Evolutionary conservation across 208 protist genomes (phyloP), one percentile per base, ranked within the genome.

Genomic region (Leishmania arabica): DNA sequence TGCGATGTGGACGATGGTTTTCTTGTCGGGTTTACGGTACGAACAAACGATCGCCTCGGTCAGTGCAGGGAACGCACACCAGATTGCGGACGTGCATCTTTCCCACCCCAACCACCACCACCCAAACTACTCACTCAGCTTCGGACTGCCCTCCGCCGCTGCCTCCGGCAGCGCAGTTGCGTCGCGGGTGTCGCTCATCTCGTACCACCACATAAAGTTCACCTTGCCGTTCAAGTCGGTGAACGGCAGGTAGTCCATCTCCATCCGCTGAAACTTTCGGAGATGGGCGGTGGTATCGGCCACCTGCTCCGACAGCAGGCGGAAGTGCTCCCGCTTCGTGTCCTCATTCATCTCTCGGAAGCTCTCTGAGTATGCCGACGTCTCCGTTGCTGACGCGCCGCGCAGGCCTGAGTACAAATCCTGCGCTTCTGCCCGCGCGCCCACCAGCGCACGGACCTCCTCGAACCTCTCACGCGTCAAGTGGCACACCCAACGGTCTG

Each of bases 181-280:
- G 13, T 85, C 81, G 65, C 71, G 76, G 15, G 83, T 47, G 74
- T 96, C 92, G 37, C 84, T 88, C 64, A 89, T 93, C 84, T 98
- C 95, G 79, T 98, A 98, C 94, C 95, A 98, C 95, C 95, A 98
- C 95, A 98, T 98, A 79, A 98, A 98, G 80, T 98, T 97, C 17
- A 98, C 95, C 78, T 96, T 97, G 31, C 95, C 95, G 80, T 98
- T 98, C 24, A 97, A 85, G 76, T 98, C 95, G 0, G 95, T 98
- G 85, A 97, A 98, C 45, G 95, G 95, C 58, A 98, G 87, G 83
- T 98, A 98, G 86, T 98, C 95, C 78, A 98, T 89, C 73, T 95
- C 91, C 56, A 88, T 94, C 45, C 91, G 88, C 89, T 98, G 93
- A 80, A 94, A 96, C 27, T 82, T 86, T 53, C 89, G 86, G n/a